Evolutionary conservation across 108 stramenopile species (phyloP).

Genomic region (Fistulifera pelliculosa): DNA sequence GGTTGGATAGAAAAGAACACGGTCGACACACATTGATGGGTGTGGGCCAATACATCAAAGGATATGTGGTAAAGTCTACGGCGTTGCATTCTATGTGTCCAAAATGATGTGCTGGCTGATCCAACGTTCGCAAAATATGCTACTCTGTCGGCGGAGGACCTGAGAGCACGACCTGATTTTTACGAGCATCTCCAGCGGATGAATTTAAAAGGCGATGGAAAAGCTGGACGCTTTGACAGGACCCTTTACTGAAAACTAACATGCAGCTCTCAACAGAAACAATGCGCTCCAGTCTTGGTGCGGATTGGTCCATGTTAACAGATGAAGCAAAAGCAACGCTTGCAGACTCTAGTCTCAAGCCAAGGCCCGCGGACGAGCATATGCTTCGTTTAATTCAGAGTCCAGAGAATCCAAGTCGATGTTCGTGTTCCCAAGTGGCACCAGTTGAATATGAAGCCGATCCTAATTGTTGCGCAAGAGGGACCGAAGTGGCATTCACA

Average conservation of each 20-base stretch:
- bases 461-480: conserved; percentile 73
- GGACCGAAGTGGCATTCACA: conserved; percentile 78
- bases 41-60: conserved; percentile 72
- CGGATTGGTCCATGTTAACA: conserved; percentile 81
- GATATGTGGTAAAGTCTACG: conserved; percentile 51
- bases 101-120: conserved; percentile 75
- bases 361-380: conserved; percentile 52
- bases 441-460: conserved; percentile 64
- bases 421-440: conserved; percentile 77
- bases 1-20: conserved; percentile 54
- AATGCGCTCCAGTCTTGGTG: conserved; percentile 68
- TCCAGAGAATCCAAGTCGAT: conserved; percentile 62
- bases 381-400: conserved; percentile 55
- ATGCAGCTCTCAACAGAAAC: conserved; percentile 82
- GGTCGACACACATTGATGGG: conserved; percentile 80
- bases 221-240: conserved; percentile 56
- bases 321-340: conserved; percentile 64
- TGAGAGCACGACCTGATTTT: conserved; percentile 57
- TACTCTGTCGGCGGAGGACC: conserved; percentile 49
- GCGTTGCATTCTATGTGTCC: conserved; percentile 72
- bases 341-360: conserved; percentile 65
- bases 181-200: conserved; percentile 56
- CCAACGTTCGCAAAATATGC: conserved; percentile 53
- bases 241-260: conserved; percentile 78
- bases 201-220: conserved; percentile 24